These are phyloP conservation scores for Phaeosphaeriaceae sp. DNA, from an alignment of 2,329 filamentous ascomycete species.

Conservation along the genomic window DNA sequence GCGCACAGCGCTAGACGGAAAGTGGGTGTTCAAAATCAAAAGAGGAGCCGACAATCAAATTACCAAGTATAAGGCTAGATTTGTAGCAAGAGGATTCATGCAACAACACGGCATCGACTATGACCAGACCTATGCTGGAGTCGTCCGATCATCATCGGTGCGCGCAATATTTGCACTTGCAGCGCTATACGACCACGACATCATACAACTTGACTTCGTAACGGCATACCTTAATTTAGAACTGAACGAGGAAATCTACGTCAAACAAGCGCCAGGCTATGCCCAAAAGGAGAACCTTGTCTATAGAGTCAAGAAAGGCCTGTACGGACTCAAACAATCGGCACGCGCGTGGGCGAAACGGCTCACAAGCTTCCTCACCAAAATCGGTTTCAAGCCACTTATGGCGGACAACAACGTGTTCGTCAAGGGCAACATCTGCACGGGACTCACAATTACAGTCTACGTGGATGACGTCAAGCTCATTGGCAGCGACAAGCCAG, in stretches of 20 bases:
- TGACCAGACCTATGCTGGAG: conserved; percentile 33
- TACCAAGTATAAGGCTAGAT: conserved; percentile 30
- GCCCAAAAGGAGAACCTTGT: conserved; percentile 2
- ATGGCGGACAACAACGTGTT: conserved; percentile 20
- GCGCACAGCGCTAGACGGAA: conserved; percentile 12
- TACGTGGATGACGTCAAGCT: conserved; percentile 42
- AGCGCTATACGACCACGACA: conserved; percentile 20
- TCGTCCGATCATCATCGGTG: conserved; percentile 29
- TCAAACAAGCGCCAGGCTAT: conserved; percentile 22
- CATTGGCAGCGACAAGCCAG: conserved; percentile 8
- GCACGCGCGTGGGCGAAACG: conserved; percentile 31
- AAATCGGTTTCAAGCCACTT: conserved; percentile 18
- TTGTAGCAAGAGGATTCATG: conserved; percentile 33
- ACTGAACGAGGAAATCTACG: conserved; percentile 34
- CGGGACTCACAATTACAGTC: too few species aligned
- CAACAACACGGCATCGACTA: conserved; percentile 35
- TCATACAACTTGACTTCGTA: conserved; percentile 42
- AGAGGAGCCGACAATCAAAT: conserved; percentile 20
- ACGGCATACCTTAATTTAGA: conserved; percentile 40
- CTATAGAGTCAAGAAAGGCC: conserved; percentile 24
- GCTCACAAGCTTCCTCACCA: conserved; percentile 18
- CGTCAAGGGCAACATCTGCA: conserved; percentile 10
- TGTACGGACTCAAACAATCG: conserved; percentile 43
- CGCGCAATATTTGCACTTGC: conserved; percentile 34
- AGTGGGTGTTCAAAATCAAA: conserved; percentile 33